Evolutionary conservation across 2,329 filamentous ascomycete genomes (phyloP), one percentile per base, ranked within the genome.

Genomic region (Pyrenophora teres): DNA sequence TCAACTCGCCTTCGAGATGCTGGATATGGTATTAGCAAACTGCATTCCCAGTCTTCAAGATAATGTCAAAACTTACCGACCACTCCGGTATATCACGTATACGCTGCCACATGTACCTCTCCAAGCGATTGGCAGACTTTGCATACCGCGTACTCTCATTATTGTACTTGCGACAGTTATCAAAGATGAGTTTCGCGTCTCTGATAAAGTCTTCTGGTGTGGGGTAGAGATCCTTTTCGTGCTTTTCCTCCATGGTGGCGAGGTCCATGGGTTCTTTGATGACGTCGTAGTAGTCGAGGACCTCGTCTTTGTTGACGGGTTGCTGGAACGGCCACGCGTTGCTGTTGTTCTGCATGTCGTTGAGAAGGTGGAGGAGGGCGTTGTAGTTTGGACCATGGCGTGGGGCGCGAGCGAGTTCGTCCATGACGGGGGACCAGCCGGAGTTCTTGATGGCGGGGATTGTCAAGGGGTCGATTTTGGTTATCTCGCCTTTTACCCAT

Each of bases 181-280:
- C 86, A 67, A 96, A 97, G 60, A 99, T 87, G 66, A 97, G 83
- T 69, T 87, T 87, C 8, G 92, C 90, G 71, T 99, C 94, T 57
- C 83, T 84, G 76, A 93, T 87, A 64, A 99, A 97, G 65, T 97
- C 94, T 69, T 97, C 92, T 0, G 94, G 93, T 0, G 86, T 92
- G 13, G 86, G 84, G 70, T 99, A 99, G 68, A 93, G 84, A 75
- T 97, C 94, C 33, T 91, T 90, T 69, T 97, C 92, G 58, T 97
- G 87, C 75, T 96, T 96, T 63, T 85, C 86, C 75, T 97, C 94
- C 93, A 99, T 97, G 16, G 92, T 97, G 40, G 85, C 87, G 40
- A 97, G 80, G 70, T 97, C 94, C 94, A 99, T 99, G 31, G 94
- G 94, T 73, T 96, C 89, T 70, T 92, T 92, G 79, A 99, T 99